Evolutionary conservation across 148 eudicot genomes (phyloP).

Genomic region (Rhododendron molle): DNA sequence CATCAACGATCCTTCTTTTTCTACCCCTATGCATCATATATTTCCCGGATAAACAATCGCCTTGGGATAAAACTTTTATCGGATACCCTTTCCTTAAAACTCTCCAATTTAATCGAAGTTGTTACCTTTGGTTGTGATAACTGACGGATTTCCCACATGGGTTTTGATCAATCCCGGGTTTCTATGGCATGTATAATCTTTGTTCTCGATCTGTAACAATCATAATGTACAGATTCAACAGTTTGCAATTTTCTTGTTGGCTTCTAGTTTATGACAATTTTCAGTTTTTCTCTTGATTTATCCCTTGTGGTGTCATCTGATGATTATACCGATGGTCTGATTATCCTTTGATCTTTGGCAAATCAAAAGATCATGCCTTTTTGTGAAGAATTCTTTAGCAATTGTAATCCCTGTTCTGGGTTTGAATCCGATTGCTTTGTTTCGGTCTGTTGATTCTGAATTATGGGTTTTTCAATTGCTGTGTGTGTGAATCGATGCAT

Average conservation of each 20-base stretch:
- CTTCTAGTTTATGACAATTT: constrained; percentile 14
- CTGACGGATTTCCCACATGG: constrained; percentile 24
- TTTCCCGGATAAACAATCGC: constrained; percentile 10
- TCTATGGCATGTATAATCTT: constrained; percentile 30
- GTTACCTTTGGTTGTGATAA: constrained; percentile 10
- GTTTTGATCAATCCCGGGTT: constrained; percentile 29
- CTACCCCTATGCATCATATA: background rate
- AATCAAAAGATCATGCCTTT: constrained; percentile 25
- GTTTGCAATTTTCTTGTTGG: constrained; percentile 13
- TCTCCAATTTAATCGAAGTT: constrained; percentile 21
- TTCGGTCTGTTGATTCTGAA: background rate
- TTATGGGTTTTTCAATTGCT: background rate
- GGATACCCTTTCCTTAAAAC: constrained; percentile 19
- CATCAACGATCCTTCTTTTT: constrained; percentile 14
- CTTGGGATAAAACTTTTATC: constrained; percentile 9
- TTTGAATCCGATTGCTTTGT: constrained; percentile 7
- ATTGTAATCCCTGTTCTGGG: constrained; percentile 25
- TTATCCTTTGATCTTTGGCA: constrained; percentile 14
- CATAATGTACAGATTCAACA: constrained; percentile 31
- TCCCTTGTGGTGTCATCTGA: background rate
- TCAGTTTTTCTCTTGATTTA: constrained; percentile 3
- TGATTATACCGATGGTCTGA: constrained; percentile 22
- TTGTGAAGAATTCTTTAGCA: background rate
- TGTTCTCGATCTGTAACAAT: constrained; percentile 39
- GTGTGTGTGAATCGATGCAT: background rate